Evolutionary conservation across 2,329 filamentous ascomycete species (phyloP), one percentile per base, ranked within the genome.

Genomic region (Neurospora sp.): DNA sequence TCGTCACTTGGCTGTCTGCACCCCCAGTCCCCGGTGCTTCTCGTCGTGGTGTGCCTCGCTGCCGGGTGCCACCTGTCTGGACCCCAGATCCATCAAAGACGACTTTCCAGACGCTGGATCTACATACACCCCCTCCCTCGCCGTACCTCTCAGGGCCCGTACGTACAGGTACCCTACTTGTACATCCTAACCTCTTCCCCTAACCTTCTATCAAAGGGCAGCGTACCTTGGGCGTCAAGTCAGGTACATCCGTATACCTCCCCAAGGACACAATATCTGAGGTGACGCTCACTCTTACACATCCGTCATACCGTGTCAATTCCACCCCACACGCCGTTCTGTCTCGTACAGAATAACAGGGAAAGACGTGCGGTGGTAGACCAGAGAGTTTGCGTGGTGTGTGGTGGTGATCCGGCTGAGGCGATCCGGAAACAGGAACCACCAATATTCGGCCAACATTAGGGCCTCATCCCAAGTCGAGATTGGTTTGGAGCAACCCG

Each of bases 31-130:
- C 68, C 72, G 70, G 70, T 67, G 43, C 19, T 42, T 38, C 38
- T 28, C 68, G 67, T 68, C 66, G 62, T 68, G 66, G 68, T 68
- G 39, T 66, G 43, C 52, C 52, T 62, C 52, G 28, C 9, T 33
- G 52, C 69, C 69, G 43, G 42, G 66, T 73, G 71, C 71, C 70
- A 70, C 70, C 69, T 28, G 40, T 43, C 70, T 68, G 58, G 68
- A 43, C 66, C 67, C 71, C 69, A 68, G 71, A 69, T 72, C 71
- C 62, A 68, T 70, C 68, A 71, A 66, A 70, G 66, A 68, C 39
- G 42, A 62, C 67, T 66, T n/a, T 69, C 67, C 38, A 68, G 71
- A 70, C 73, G 68, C 69, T 72, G 69, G 69, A 73, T 71, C 70
- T 67, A 69, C 70, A 68, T 42, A 67, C 67, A 68, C 68, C 68